Conservation (phyloP, 2,329 filamentous ascomycete genomes). For the Ophiostoma quercus region DNA sequence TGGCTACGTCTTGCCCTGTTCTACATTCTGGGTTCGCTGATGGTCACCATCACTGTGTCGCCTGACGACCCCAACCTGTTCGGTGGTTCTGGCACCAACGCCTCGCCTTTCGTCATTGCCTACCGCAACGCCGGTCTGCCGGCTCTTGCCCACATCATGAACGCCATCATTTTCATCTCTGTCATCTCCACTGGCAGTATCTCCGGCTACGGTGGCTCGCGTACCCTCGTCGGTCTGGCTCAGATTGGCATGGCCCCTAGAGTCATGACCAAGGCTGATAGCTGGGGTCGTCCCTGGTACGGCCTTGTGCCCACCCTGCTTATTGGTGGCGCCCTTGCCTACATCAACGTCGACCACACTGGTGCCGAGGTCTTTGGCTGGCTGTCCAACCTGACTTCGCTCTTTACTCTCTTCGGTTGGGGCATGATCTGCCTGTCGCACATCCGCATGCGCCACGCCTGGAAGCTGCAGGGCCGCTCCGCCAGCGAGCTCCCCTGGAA, state of each 20-base stretch:
- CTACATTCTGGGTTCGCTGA: conserved; percentile 48
- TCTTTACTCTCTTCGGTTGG: conserved; percentile 20
- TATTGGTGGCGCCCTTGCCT: conserved; percentile 18
- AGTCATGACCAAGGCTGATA: conserved; percentile 10
- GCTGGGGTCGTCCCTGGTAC: conserved; percentile 23
- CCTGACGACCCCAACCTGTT: conserved; percentile 46
- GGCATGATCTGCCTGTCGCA: conserved; percentile 21
- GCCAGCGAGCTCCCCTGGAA: conserved; percentile 13
- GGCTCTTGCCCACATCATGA: conserved; percentile 53
- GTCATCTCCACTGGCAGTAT: conserved; percentile 33
- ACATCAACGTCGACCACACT: conserved; percentile 24
- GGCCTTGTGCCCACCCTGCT: conserved; percentile 20
- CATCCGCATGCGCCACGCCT: conserved; percentile 16
- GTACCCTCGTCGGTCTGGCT: conserved; percentile 22
- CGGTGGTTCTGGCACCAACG: conserved; percentile 38
- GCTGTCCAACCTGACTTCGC: conserved; percentile 21
- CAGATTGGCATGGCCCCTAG: conserved; percentile 22
- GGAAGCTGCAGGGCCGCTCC: background rate
- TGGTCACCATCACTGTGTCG: conserved; percentile 47
- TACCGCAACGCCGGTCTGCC: conserved; percentile 48
- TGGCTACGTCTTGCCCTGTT: conserved; percentile 36
- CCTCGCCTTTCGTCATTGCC: conserved; percentile 55
- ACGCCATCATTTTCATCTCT: conserved; percentile 53
- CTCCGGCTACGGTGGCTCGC: conserved; percentile 15
- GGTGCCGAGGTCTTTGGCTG: conserved; percentile 24